phyloP scores from a whole-genome alignment of 2,329 filamentous ascomycete genomes.

The Phialophora macrospora region DNA sequence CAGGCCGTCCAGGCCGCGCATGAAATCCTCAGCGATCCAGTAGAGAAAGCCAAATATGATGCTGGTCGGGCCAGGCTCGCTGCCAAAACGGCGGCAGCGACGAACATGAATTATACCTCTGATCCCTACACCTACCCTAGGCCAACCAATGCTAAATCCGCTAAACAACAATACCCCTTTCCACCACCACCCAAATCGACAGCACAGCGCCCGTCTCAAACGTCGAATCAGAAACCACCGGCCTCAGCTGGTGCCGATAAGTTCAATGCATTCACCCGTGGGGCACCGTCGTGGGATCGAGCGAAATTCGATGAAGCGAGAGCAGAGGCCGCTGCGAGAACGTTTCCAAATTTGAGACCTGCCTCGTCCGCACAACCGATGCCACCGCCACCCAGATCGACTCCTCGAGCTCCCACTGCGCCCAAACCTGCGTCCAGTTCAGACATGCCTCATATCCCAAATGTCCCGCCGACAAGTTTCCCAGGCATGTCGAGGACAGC shows the following conservation, averaged over 20 bases:
- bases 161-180: slow-evolving; percentile 28
- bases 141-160: slow-evolving; percentile 23
- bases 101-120: slow-evolving; percentile 16
- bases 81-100: slow-evolving; percentile 28
- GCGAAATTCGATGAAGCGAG: slow-evolving; percentile 34
- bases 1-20: slow-evolving; percentile 85
- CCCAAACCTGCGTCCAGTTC: slow-evolving; percentile 28
- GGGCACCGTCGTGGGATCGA: slow-evolving; percentile 37
- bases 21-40: slow-evolving; percentile 70
- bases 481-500: slow-evolving; percentile 46
- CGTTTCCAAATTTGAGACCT: slow-evolving; percentile 36
- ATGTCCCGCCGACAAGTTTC: slow-evolving; percentile 42
- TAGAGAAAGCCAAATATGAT: slow-evolving; percentile 66
- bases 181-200: slow-evolving; percentile 33
- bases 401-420: slow-evolving; percentile 35
- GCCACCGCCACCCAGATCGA: slow-evolving; percentile 29
- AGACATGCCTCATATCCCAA: slow-evolving; percentile 43
- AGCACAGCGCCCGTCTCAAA: slow-evolving; percentile 22
- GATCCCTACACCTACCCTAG: slow-evolving; percentile 33
- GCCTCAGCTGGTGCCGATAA: slow-evolving; percentile 36
- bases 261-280: slow-evolving; percentile 37
- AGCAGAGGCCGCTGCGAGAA: slow-evolving; percentile 35
- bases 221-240: slow-evolving; percentile 29
- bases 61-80: slow-evolving; percentile 54
- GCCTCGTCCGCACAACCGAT: slow-evolving; percentile 25